Percentiles rank a stretch among this genome's conserved stretches.
phyloP scores from a whole-genome alignment of 2,329 filamentous ascomycete genomes.

The Emmonsiellopsis sp. region DNA sequence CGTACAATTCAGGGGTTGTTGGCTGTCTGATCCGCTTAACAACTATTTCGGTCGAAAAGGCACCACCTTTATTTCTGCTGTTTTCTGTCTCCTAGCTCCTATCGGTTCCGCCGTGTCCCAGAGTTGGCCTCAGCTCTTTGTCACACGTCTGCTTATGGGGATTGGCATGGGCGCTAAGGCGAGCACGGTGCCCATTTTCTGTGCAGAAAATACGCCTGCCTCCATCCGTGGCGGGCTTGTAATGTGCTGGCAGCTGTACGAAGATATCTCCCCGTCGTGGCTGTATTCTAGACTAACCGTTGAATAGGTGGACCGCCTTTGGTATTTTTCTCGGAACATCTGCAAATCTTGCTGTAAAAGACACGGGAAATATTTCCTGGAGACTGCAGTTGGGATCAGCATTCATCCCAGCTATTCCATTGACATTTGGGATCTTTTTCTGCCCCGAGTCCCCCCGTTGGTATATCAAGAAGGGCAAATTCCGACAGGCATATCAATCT shows the following conservation, averaged over 20 bases:
- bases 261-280: slow-evolving; percentile 22
- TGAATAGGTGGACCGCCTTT: slow-evolving; percentile 43
- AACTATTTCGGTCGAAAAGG: slow-evolving; percentile 51
- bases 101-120: slow-evolving; percentile 57
- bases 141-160: slow-evolving; percentile 49
- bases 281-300: slow-evolving; percentile 1
- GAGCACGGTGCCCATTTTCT: slow-evolving; percentile 48
- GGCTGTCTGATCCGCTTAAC: slow-evolving; percentile 59
- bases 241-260: slow-evolving; percentile 45
- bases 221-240: slow-evolving; percentile 48
- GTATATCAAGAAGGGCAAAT: slow-evolving; percentile 58
- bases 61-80: slow-evolving; percentile 54
- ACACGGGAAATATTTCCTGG: slow-evolving; percentile 53
- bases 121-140: slow-evolving; percentile 50
- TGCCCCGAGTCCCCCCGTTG: slow-evolving; percentile 59
- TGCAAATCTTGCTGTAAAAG: slow-evolving; percentile 56
- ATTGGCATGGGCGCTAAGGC: slow-evolving; percentile 55
- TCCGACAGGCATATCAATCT: slow-evolving; percentile 52
- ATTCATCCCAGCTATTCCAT: slow-evolving; percentile 55
- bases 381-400: slow-evolving; percentile 56
- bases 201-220: slow-evolving; percentile 48
- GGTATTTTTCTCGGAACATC: slow-evolving; percentile 59
- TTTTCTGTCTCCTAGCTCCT: slow-evolving; percentile 58
- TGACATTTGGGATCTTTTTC: slow-evolving; percentile 50
- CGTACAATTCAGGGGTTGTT: slow-evolving; percentile 45